Evolutionary conservation across 2,329 filamentous ascomycete genomes (phyloP).

Genomic region (Exophiala bonariae): DNA sequence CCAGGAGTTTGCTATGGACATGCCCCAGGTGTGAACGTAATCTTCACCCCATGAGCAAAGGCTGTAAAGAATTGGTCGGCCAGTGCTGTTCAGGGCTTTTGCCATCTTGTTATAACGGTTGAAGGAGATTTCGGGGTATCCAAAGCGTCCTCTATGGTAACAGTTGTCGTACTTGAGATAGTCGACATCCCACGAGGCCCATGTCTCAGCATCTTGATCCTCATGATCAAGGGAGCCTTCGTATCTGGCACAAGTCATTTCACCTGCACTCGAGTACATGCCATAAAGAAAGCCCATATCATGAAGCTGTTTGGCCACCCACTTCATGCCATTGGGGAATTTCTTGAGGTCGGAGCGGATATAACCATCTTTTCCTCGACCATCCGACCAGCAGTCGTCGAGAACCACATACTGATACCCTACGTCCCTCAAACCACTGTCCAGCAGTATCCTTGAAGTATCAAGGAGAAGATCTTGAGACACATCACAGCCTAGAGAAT

Average conservation of each 20-base stretch:
- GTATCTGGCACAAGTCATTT: conserved; percentile 33
- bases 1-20: conserved; percentile 49
- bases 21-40: conserved; percentile 47
- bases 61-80: conserved; percentile 46
- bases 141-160: conserved; percentile 53
- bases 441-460: conserved; percentile 47
- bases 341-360: conserved; percentile 42
- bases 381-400: conserved; percentile 55
- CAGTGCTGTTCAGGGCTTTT: conserved; percentile 47
- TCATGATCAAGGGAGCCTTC: conserved; percentile 52
- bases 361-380: conserved; percentile 45
- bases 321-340: conserved; percentile 51
- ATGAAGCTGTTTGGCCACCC: conserved; percentile 50
- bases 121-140: conserved; percentile 46
- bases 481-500: conserved; percentile 50
- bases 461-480: conserved; percentile 46
- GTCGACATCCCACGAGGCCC: conserved; percentile 53
- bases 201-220: conserved; percentile 53
- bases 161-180: conserved; percentile 54
- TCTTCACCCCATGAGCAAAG: conserved; percentile 56
- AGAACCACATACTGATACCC: conserved; percentile 54
- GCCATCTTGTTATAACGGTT: conserved; percentile 51
- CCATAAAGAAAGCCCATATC: conserved; percentile 52
- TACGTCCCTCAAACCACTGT: conserved; percentile 47
- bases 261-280: conserved; percentile 49